Conservation (phyloP, 208 protist species). For the Trypanosoma conorhini region DNA sequence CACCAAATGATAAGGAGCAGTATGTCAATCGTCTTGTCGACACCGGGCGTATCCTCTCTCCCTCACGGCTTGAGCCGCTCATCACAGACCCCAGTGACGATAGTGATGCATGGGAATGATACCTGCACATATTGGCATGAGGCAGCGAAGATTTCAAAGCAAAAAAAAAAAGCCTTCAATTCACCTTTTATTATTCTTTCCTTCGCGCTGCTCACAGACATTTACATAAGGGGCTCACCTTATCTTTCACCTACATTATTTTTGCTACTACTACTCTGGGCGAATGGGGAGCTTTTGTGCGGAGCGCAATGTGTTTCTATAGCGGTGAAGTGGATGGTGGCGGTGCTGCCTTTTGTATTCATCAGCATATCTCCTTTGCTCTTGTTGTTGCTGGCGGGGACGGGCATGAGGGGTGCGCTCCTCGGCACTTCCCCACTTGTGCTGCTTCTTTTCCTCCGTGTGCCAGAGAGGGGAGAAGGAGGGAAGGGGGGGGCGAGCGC, state of each 20-base stretch:
- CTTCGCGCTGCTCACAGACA: neutral
- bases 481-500: neutral
- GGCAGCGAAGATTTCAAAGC: neutral
- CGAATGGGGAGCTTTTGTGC: neutral
- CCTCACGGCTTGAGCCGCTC: conserved; percentile 7
- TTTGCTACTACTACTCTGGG: neutral
- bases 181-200: conserved; percentile 2
- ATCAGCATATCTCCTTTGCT: conserved; percentile 6
- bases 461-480: neutral
- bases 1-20: conserved; percentile 34
- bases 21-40: conserved; percentile 29
- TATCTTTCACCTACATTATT: neutral
- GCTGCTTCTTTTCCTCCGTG: neutral
- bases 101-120: neutral
- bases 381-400: conserved; percentile 1
- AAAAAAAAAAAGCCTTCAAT: neutral
- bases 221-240: neutral
- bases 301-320: neutral
- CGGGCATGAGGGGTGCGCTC: neutral
- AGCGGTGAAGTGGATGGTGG: neutral
- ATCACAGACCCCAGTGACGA: neutral
- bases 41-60: conserved; percentile 31
- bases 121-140: neutral
- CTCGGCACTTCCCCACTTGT: neutral
- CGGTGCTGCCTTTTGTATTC: neutral